Percentiles rank a stretch among this genome's conserved stretches.
Evolutionary conservation across 345 rosid species (phyloP).

Genomic region (Dipteronia sinensis): DNA sequence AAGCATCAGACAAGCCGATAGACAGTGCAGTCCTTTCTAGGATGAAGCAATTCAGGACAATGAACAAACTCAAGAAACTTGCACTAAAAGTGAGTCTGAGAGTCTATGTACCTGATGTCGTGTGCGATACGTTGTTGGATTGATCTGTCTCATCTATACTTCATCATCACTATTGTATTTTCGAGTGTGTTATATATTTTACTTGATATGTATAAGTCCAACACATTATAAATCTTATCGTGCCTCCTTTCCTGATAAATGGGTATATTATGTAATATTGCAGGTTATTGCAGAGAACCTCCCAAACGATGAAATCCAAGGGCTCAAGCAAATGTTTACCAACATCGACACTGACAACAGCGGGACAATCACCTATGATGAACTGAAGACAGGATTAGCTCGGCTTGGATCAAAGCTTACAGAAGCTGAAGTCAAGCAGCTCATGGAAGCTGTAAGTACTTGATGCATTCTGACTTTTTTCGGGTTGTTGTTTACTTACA

Average conservation of each 20-base stretch:
- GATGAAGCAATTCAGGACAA: constrained; percentile 93
- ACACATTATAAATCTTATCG: neutral
- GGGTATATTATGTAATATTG: constrained; percentile 6
- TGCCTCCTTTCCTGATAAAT: neutral
- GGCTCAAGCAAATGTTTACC: constrained; percentile 71
- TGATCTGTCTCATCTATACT: neutral
- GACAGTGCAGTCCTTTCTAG: constrained; percentile 88
- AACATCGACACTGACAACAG: constrained; percentile 86
- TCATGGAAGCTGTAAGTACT: constrained; percentile 85
- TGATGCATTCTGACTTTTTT: neutral
- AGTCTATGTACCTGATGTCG: neutral
- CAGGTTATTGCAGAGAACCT: constrained; percentile 89
- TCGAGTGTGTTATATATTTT: neutral
- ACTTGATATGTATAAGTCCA: neutral
- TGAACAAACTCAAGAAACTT: constrained; percentile 95
- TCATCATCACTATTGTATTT: neutral
- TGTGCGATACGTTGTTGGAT: neutral
- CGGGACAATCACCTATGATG: constrained; percentile 82
- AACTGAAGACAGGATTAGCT: constrained; percentile 74
- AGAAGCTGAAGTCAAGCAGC: constrained; percentile 74
- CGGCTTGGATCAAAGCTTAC: constrained; percentile 80
- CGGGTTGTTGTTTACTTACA: neutral
- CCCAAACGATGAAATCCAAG: constrained; percentile 76
- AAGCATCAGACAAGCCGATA: constrained; percentile 86
- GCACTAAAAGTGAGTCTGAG: constrained; percentile 67